Conservation (phyloP, 2,329 filamentous ascomycete genomes). For the Colletotrichum brevisporum region DNA sequence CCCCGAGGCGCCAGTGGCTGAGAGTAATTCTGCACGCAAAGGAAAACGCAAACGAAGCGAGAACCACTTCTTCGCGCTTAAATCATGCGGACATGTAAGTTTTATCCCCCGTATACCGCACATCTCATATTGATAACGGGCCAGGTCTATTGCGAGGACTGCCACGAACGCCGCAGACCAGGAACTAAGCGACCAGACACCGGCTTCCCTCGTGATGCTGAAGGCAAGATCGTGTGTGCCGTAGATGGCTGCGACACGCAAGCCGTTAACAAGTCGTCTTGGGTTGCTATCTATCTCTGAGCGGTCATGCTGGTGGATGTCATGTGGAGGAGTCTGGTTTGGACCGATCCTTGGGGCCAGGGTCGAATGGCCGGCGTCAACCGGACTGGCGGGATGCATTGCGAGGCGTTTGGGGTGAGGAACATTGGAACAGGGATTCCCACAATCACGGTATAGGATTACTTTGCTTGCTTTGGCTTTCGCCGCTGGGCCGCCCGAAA, state of each 20-base stretch:
- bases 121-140: constrained; percentile 38
- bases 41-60: constrained; percentile 71
- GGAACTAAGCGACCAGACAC: constrained; percentile 49
- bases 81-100: constrained; percentile 90
- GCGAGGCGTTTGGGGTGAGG: constrained; percentile 38
- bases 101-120: constrained; percentile 21
- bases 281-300: constrained; percentile 73
- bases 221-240: constrained; percentile 62
- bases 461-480: constrained; percentile 23
- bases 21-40: constrained; percentile 53
- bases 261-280: constrained; percentile 67
- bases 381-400: constrained; percentile 35
- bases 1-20: constrained; percentile 57
- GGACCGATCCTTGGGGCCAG: constrained; percentile 48
- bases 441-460: constrained; percentile 35
- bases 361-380: constrained; percentile 26
- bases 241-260: constrained; percentile 71
- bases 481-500: constrained; percentile 1
- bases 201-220: constrained; percentile 34
- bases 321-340: constrained; percentile 39
- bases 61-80: constrained; percentile 93
- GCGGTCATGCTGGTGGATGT: background rate
- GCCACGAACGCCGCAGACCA: constrained; percentile 69
- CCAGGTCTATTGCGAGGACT: constrained; percentile 75
- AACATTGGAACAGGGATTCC: constrained; percentile 28